Conservation (phyloP, 257 asterid species). For the Cynanchum wilfordii region DNA sequence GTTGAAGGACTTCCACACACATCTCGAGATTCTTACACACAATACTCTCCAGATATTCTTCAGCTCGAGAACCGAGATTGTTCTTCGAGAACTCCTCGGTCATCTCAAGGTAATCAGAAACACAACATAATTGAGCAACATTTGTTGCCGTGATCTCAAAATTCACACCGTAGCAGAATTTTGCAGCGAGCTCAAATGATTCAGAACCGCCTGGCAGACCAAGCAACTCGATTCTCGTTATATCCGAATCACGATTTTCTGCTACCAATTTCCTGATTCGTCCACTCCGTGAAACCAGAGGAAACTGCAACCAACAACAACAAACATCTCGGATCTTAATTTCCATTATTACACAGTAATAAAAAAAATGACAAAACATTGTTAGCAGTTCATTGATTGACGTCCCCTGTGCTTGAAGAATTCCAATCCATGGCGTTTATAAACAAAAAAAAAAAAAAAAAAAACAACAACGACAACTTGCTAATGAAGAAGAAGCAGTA, state of each 20-base stretch:
- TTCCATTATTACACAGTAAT: not conserved
- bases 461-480: too few species aligned
- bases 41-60: constrained; percentile 62
- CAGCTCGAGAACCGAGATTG: constrained; percentile 72
- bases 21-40: constrained; percentile 75
- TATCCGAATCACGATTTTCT: constrained; percentile 65
- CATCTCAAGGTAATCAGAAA: constrained; percentile 85
- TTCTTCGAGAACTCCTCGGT: constrained; percentile 74
- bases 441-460: too few species aligned
- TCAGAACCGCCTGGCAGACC: constrained; percentile 88
- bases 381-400: not conserved
- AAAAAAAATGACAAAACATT: not conserved
- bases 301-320: constrained; percentile 53
- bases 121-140: constrained; percentile 75
- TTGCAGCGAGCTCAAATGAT: constrained; percentile 82
- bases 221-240: constrained; percentile 60
- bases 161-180: constrained; percentile 86
- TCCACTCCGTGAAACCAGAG: constrained; percentile 91
- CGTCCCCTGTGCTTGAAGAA: not conserved
- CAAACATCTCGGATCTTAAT: not conserved
- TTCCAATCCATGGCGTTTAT: too few species aligned
- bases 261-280: constrained; percentile 73
- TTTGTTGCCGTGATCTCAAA: constrained; percentile 82
- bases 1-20: constrained; percentile 80
- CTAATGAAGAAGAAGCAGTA: not conserved